Evolutionary conservation across 2,329 filamentous ascomycete species (phyloP), one percentile per base, ranked within the genome.

Genomic region (Fonsecaea erecta): DNA sequence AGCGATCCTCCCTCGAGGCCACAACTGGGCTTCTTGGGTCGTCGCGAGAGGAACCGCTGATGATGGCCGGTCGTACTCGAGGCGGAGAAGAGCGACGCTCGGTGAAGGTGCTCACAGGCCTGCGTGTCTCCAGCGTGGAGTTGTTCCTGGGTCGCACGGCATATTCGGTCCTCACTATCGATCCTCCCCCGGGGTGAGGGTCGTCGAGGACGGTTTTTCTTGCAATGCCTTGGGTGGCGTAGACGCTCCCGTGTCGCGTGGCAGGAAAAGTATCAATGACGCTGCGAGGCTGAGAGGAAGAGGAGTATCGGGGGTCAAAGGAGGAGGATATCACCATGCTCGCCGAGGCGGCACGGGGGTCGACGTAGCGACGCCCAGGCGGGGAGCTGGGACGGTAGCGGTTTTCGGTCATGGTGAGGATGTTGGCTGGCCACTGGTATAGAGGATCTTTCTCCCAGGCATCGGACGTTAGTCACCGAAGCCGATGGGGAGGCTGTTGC

Each of bases 71-170:
- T 70, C 57, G 73, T 73, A 58, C 57, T 51, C 65, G 67, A 54
- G 60, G 62, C 9, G 72, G 72, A 6, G 71, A 69, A 40, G 64
- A 60, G 14, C 61, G 61, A 57, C 61, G 66, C 53, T 62, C 52
- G 40, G 62, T 64, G 28, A 63, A 71, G 18, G 65, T 51, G 58
- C 59, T 71, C 73, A 71, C 30, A 32, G 69, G 70, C 26, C 68
- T 55, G 24, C 69, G 64, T n/a, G 56, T 37, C 40, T 72, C 71
- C 21, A 68, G 46, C n/a, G 62, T 48, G 1, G 71, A 72, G 53
- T 73, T 72, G 43, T 62, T 59, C 26, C 71, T 67, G n/a, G 71
- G 70, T 26, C 71, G 67, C 28, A 71, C 65, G 34, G 70, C 43
- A 56, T 73, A 72, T 52, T 72, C 68, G n/a, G 68, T 72, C n/a